Evolutionary conservation across 495 filamentous ascomycete genomes (phyloP).

Genomic region (Extremus antarcticus): DNA sequence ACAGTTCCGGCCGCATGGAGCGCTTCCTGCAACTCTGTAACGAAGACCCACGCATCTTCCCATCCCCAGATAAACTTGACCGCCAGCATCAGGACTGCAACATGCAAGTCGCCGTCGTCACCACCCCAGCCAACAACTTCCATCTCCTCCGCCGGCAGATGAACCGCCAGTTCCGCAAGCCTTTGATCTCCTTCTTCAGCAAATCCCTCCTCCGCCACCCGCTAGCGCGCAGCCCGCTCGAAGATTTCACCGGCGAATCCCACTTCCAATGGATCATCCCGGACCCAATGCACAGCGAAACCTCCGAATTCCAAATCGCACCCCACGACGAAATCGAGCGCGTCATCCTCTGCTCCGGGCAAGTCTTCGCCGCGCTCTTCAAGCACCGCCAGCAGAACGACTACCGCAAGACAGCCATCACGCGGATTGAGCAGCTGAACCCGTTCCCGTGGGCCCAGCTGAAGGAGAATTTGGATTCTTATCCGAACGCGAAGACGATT

Average conservation of each 20-base stretch:
- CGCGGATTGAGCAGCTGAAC: constrained; percentile 91
- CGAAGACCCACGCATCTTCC: constrained; percentile 92
- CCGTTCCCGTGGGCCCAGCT: constrained; percentile 98
- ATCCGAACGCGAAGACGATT: constrained; percentile 92
- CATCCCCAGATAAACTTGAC: constrained; percentile 72
- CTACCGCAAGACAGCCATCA: constrained; percentile 81
- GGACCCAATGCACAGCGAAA: constrained; percentile 67
- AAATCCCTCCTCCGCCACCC: constrained; percentile 91
- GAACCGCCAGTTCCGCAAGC: constrained; percentile 98
- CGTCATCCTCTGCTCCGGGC: constrained; percentile 86
- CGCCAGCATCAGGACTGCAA: constrained; percentile 99
- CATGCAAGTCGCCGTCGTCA: constrained; percentile 97
- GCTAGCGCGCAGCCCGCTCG: constrained; percentile 72
- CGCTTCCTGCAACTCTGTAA: constrained; percentile 96
- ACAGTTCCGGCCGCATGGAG: constrained; percentile 96
- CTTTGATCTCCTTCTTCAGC: constrained; percentile 93
- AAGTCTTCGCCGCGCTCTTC: constrained; percentile 80
- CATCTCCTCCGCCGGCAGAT: constrained; percentile 94
- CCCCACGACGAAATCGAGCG: constrained; percentile 81
- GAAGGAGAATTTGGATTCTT: constrained; percentile 86
- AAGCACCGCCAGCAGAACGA: constrained; percentile 82
- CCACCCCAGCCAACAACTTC: constrained; percentile 85
- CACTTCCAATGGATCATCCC: constrained; percentile 95
- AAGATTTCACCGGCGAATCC: constrained; percentile 79
- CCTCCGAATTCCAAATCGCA: constrained; percentile 45